Conservation (phyloP, 495 filamentous ascomycete genomes). For the Trichocladium uniseriatum region DNA sequence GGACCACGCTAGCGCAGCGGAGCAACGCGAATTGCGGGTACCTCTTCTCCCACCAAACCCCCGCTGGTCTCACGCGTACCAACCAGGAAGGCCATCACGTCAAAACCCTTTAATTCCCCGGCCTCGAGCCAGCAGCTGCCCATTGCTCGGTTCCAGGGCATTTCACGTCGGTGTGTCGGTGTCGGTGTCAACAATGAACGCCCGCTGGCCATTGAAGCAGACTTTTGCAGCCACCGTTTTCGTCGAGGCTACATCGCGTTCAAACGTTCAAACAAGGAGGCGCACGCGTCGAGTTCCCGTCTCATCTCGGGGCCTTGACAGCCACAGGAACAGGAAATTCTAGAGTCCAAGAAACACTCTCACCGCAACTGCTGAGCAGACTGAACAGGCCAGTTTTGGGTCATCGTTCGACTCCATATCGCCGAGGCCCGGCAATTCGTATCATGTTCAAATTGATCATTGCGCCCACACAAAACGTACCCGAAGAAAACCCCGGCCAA, state of each 20-base stretch:
- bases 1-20: constrained; percentile 1
- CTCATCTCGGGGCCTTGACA: neutral
- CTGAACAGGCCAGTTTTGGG: too few species aligned
- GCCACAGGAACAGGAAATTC: neutral
- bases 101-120: constrained; percentile 9
- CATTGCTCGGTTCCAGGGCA: neutral
- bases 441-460: too few species aligned
- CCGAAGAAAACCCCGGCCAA: too few species aligned
- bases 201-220: neutral
- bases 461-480: too few species aligned
- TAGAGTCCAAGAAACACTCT: neutral
- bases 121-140: neutral
- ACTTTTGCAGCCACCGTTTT: neutral
- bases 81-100: neutral
- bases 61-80: neutral
- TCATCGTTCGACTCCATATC: too few species aligned
- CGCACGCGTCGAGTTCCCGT: neutral
- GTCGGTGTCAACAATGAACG: neutral
- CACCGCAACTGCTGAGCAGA: neutral
- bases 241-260: neutral
- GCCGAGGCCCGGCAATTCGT: too few species aligned
- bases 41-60: neutral
- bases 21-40: constrained; percentile 1
- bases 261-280: neutral
- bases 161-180: too few species aligned